Evolutionary conservation across 140 eudicot species (phyloP), one percentile per base, ranked within the genome.

Genomic region (Erigeron philadelphicus): DNA sequence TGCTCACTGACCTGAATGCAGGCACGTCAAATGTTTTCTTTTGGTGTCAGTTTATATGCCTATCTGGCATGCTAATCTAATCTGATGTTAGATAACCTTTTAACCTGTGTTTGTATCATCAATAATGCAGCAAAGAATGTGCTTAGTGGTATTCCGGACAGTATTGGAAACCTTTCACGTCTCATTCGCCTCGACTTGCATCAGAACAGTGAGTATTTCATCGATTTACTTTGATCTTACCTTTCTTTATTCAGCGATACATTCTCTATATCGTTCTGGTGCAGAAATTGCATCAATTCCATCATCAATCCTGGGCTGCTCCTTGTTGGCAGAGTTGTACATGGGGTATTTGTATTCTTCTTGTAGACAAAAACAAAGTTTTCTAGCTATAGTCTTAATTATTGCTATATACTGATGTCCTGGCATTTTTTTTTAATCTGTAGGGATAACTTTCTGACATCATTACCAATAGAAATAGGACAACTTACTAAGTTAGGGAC

Each of bases 1-100:
- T 77, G 87, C 99, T 93, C 63, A 83, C 82, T 41, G 99, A 93
- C 77, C 82, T 93, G 35, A 93, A 87, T 82, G 99, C 98, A 59
- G 85, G 98, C 85, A 83, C 64, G 66, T 56, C 70, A 31, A 10
- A 21, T 71, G 64, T 50, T 75, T 42, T 11, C 42, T 17, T 63
- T 50, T 5, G 13, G 17, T n/a, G 68, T 55, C 45, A 2, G 47
- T 71, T 47, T 58, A 21, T 68, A 19, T 4, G 13, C 23, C 7
- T 11, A 2, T 15, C 31, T 49, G 44, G 8, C 21, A 64, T 66
- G 3, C 45, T 38, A 50, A 44, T 79, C 9, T 70, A 68, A 8
- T 23, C 4, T 61, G 19, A 12, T n/a, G 9, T 42, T 47, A 12
- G 38, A 6, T 49, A 48, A 18, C 1, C 40, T 8, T 11, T 8